Evolutionary conservation across 2,329 filamentous ascomycete genomes (phyloP), one percentile per base, ranked within the genome.

Genomic region (Xylariaceae sp.): DNA sequence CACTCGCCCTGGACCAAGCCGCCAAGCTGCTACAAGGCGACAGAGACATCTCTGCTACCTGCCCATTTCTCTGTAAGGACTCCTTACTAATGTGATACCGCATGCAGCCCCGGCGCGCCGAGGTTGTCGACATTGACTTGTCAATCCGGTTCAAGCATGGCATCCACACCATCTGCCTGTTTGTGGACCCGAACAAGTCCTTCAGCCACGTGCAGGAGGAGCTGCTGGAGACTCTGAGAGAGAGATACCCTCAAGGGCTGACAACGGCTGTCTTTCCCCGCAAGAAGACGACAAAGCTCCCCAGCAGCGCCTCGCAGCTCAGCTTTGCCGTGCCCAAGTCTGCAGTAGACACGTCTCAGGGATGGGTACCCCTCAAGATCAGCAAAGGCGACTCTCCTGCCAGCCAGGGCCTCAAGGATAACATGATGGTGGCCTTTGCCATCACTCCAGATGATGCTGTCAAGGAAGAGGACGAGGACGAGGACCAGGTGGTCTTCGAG

Each of bases 71-170:
- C n/a, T n/a, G n/a, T n/a, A n/a, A n/a, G n/a, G n/a, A n/a, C n/a
- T n/a, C n/a, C n/a, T n/a, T n/a, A n/a, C n/a, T n/a, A n/a, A n/a
- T n/a, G n/a, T n/a, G n/a, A n/a, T n/a, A n/a, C n/a, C n/a, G n/a
- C n/a, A n/a, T n/a, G n/a, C 36, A 51, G 47, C 47, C 41, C 28
- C 36, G 29, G 13, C 41, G 39, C 19, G 33, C 44, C 15, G 25
- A 45, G 13, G 34, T 52, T 13, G 32, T 32, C 8, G 52, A 54
- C 32, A 42, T 45, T 14, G 47, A 55, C 38, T n/a, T 55, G 40
- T 84, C 81, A 8, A 62, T 89, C 35, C 72, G 79, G 39, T 77
- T 89, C 61, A 87, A 86, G 57, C 72, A 83, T 54, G 77, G 81
- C 51, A 75, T 76, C 37, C 73, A 78, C 47, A 88, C 81, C 4